Conservation (phyloP, 2,329 filamentous ascomycete genomes). For the Penicillium sp. region DNA sequence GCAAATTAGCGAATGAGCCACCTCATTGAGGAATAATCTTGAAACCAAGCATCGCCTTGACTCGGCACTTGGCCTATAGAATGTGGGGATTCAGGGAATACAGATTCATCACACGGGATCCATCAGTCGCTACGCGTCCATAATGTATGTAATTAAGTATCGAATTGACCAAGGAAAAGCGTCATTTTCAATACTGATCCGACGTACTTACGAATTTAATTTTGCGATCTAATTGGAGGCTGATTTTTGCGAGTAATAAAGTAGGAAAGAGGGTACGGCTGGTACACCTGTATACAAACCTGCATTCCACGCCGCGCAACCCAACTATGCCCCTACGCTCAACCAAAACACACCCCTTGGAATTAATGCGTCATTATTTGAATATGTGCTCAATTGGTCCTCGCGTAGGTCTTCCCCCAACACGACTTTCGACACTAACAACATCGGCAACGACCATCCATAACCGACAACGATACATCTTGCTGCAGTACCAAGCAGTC, state of each 20-base stretch:
- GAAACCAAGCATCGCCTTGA: not conserved
- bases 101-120: not conserved
- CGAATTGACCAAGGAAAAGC: not conserved
- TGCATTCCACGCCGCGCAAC: slow-evolving; percentile 11
- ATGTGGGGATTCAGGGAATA: not conserved
- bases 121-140: not conserved
- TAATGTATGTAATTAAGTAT: not conserved
- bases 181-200: not conserved
- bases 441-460: not conserved
- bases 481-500: not conserved
- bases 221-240: not conserved
- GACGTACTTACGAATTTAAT: too few relatives aligned
- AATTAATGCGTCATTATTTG: not conserved
- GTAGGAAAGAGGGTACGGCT: not conserved
- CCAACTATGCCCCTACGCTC: slow-evolving; percentile 9
- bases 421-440: not conserved
- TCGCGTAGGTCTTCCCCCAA: not conserved
- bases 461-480: not conserved
- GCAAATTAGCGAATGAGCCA: not conserved
- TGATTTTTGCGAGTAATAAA: not conserved
- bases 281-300: slow-evolving; percentile 2
- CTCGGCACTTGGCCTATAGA: not conserved
- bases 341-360: slow-evolving; percentile 3
- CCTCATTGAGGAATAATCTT: not conserved
- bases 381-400: not conserved